Evolutionary conservation across 2,329 filamentous ascomycete species (phyloP).

Genomic region (Cadophora sp.): DNA sequence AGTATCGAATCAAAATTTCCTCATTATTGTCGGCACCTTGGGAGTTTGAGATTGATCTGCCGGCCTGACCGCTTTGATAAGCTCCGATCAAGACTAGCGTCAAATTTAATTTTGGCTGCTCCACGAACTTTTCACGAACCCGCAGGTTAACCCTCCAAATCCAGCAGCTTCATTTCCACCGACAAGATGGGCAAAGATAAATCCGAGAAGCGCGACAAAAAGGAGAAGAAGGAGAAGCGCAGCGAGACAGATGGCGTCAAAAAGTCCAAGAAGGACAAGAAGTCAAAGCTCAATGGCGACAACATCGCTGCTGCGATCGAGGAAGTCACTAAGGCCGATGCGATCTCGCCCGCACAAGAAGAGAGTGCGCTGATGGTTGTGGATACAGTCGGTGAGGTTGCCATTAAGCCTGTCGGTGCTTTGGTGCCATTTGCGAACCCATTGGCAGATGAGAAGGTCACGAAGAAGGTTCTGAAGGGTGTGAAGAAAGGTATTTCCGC

Average conservation of each 20-base stretch:
- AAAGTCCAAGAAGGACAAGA: conserved; percentile 50
- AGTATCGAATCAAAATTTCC: background rate
- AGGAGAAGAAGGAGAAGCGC: conserved; percentile 75
- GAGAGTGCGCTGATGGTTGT: conserved; percentile 42
- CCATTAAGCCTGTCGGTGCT: conserved; percentile 57
- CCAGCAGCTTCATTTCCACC: conserved; percentile 17
- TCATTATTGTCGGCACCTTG: background rate
- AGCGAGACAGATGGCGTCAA: conserved; percentile 52
- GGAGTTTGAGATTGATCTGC: background rate
- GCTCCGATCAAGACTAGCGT: conserved; percentile 21
- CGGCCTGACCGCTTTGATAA: conserved; percentile 16
- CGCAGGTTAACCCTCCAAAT: conserved; percentile 12
- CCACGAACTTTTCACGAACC: conserved; percentile 25
- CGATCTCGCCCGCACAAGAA: conserved; percentile 49
- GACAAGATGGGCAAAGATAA: conserved; percentile 44
- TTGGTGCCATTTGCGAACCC: conserved; percentile 86
- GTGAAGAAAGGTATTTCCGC: conserved; percentile 60
- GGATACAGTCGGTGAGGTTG: conserved; percentile 49
- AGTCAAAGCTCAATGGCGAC: conserved; percentile 50
- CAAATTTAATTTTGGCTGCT: conserved; percentile 11
- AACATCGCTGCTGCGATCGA: conserved; percentile 67
- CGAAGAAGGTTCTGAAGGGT: conserved; percentile 70
- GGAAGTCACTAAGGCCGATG: conserved; percentile 64
- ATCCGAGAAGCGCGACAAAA: conserved; percentile 49
- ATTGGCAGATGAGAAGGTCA: conserved; percentile 78